phyloP scores from a whole-genome alignment of 768 basidiomycete genomes.

The Pulveroboletus sp. region DNA sequence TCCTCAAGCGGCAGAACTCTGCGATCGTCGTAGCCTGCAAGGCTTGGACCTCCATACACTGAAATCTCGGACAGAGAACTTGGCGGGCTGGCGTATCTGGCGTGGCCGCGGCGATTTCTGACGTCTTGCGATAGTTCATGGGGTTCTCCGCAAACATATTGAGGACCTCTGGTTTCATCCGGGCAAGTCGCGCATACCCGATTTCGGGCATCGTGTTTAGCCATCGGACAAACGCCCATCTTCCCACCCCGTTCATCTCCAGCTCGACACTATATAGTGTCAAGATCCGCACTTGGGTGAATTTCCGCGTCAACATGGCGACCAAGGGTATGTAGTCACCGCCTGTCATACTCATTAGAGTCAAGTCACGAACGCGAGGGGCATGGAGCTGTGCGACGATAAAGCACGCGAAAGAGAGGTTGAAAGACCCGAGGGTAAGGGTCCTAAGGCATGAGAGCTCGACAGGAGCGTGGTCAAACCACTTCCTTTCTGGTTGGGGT shows the following conservation, averaged over 20 bases:
- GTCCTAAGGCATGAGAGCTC: conserved; percentile 45
- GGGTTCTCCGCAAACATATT: conserved; percentile 46
- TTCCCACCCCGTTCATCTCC: conserved; percentile 21
- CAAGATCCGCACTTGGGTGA: conserved; percentile 50
- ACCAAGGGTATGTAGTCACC: conserved; percentile 50
- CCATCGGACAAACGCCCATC: conserved; percentile 41
- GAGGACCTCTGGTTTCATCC: conserved; percentile 39
- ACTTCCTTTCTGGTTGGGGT: conserved; percentile 34
- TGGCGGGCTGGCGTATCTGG: conserved; percentile 8
- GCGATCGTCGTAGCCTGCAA: conserved; percentile 31
- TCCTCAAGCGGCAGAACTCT: conserved; percentile 35
- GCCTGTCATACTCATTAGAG: conserved; percentile 49
- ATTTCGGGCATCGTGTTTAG: conserved; percentile 56
- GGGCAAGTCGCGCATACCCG: conserved; percentile 45
- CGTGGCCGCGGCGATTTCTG: conserved; percentile 2
- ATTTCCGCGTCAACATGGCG: conserved; percentile 40
- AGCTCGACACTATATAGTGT: conserved; percentile 47
- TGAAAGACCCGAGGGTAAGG: conserved; percentile 56
- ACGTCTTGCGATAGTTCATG: conserved; percentile 12
- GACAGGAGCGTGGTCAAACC: conserved; percentile 36
- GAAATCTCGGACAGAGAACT: conserved; percentile 42
- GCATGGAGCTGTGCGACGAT: conserved; percentile 48
- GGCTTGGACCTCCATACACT: conserved; percentile 44
- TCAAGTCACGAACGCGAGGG: conserved; percentile 53
- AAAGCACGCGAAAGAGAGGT: conserved; percentile 42